A percentile compares a stretch with the other conserved stretches of the same genome.
These are phyloP conservation scores for Fusarium brevicatenulatum DNA, from an alignment of 2,329 filamentous ascomycete genomes.

Conservation along the genomic window DNA sequence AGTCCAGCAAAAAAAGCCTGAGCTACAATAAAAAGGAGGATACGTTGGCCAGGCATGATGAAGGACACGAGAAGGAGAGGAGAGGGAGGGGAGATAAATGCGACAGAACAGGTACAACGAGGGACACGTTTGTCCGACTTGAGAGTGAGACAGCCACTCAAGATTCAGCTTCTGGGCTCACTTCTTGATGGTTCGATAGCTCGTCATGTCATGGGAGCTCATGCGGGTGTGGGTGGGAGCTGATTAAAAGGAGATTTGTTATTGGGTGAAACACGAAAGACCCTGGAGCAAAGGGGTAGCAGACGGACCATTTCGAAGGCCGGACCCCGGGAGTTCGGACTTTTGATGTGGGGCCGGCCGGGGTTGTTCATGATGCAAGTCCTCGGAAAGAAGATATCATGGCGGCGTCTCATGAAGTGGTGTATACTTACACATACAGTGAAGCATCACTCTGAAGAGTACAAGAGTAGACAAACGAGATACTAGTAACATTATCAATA, in stretches of 20 bases:
- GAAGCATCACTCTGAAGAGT: neutral
- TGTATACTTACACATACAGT: neutral
- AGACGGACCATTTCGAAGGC: slow-evolving; percentile 26
- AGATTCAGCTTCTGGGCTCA: slow-evolving; percentile 30
- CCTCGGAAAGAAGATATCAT: neutral
- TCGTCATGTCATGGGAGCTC: slow-evolving; percentile 36
- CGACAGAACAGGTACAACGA: slow-evolving; percentile 4
- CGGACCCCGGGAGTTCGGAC: slow-evolving; percentile 29
- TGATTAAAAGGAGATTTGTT: slow-evolving; percentile 31
- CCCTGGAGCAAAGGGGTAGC: slow-evolving; percentile 6
- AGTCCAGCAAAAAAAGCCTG: slow-evolving; percentile 46
- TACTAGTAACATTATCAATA: neutral
- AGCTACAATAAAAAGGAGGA: slow-evolving; percentile 43
- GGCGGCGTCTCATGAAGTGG: neutral
- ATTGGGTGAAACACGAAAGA: slow-evolving; percentile 15
- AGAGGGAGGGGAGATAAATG: neutral
- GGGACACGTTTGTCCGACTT: slow-evolving; percentile 25
- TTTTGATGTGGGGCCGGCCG: slow-evolving; percentile 29
- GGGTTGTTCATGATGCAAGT: slow-evolving; percentile 3
- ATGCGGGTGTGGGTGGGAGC: slow-evolving; percentile 30
- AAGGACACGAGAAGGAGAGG: neutral
- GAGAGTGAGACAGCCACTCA: slow-evolving; percentile 24
- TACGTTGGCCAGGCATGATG: slow-evolving; percentile 37
- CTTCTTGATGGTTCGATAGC: slow-evolving; percentile 38
- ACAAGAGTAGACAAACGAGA: neutral